Evolutionary conservation across 768 basidiomycete species (phyloP), one percentile per base, ranked within the genome.

Genomic region (Russula sp.): DNA sequence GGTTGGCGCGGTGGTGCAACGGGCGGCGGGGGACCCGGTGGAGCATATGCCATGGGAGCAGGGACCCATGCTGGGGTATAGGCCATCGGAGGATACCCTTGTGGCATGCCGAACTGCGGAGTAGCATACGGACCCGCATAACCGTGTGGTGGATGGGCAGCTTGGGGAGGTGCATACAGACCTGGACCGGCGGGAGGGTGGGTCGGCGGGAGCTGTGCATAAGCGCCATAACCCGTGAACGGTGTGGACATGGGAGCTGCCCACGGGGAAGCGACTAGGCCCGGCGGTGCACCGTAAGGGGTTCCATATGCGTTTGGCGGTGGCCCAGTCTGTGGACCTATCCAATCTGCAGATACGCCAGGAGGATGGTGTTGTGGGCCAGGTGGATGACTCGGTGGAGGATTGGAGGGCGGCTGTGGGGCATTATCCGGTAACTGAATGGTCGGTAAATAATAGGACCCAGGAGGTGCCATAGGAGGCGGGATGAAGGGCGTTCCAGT

Each of bases 381-480:
- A 8, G 47, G 54, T 18, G 53, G 48, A 37, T 64, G 67, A 9
- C 45, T 45, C 0, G 68, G 55, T 22, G 61, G 61, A 9, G 53
- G 57, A 16, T 35, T 49, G 18, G 45, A 44, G 18, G 47, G 66
- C 8, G 58, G 56, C 6, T 3, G 47, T 0, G 5, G 42, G 22
- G 5, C 54, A 10, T 55, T 59, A 18, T 63, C 62, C 1, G 73
- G 75, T 0, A 75, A 67, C 6, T 67, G 68, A 10, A 72, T 63
- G 0, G 71, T 72, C 3, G 75, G 74, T 62, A 72, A 68, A 61
- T 68, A 72, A 67, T 75, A 76, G 40, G 75, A 75, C 6, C 70
- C 68, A 13, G 73, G 74, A 13, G 62, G 45, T 0, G 61, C 59
- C 60, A 63, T 60, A 32, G 57, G 42, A 8, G 58, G 37, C 11